Evolutionary conservation across 306 rosid species (phyloP), one percentile per base, ranked within the genome.

Genomic region (Begonia peltatifolia): DNA sequence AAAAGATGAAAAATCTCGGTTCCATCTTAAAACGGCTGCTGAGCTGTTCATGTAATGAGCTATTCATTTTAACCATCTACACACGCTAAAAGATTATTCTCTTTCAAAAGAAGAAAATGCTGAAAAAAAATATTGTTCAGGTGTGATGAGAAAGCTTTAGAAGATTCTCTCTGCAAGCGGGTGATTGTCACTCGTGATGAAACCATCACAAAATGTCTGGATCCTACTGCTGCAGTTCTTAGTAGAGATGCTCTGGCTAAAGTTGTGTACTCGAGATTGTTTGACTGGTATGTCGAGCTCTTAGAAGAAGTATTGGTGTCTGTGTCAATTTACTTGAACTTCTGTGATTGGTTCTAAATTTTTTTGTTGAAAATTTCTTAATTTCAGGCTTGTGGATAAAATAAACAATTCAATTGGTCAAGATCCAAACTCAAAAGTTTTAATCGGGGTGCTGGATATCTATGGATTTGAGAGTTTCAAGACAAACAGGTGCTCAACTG

Each of bases 401-500:
- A 87, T 92, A 57, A 92, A 92, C 68, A 79, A 30, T 68, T 71
- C 99, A 61, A 86, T 92, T 73, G 99, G 99, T 47, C 99, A 92
- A 71, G 99, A 92, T 64, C 89, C 96, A 14, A 67, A 83, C 48
- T 92, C 99, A 1, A 92, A 79, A 66, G 74, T 65, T 65, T 61
- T 92, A 64, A 92, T 92, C 57, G 99, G 99, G 1, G 99, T 92
- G 68, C 83, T 92, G 75, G 99, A 92, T 79, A 92, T 92, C 56
- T 92, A 92, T 69, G 99, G 99, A 68, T 92, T 92, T 71, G 99
- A 92, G 78, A 92, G 96, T 87, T 92, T 92, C 87, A 87, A 83
- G 82, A 87, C 93, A 58, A 92, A 92, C 96, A 92, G 99, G 99
- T 92, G 77, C 78, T 62, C 73, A 71, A 47, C 61, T 35, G 69